Evolutionary conservation across 352 stramenopile species (phyloP), one percentile per base, ranked within the genome.

Genomic region (Globisporangium cystogenes): DNA sequence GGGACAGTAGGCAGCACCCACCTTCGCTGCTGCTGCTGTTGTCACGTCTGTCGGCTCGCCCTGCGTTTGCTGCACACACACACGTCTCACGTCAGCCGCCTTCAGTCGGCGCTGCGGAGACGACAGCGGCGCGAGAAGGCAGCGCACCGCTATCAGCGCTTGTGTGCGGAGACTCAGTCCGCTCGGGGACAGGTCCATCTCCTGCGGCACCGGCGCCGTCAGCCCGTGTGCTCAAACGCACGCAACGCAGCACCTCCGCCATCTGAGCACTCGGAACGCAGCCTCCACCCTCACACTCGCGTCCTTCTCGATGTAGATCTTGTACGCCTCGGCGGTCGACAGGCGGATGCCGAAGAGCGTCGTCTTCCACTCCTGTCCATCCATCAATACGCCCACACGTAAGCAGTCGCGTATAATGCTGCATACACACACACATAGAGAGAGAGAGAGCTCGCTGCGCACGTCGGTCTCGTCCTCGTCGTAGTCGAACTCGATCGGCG

Each of bases 281-380:
- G 48, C 10, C 41, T 49, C 14, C 48, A 62, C 37, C 56, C 71
- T 62, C 72, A 82, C 81, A 64, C 48, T 65, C 21, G 64, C 62
- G 59, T 92, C 78, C 56, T 92, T 92, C 57, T 90, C 76, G 39
- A 92, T 87, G 72, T 92, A 92, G 55, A 92, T 87, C 43, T 63
- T 59, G 54, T 92, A 92, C 35, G 81, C 81, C 46, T 92, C 78
- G 20, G 76, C 72, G 26, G 81, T 92, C 43, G 66, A 68, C 15
- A 92, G 59, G 12, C 79, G 76, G 24, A 82, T 68, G 21, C 68
- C 75, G 48, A 81, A 92, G 12, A 87, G 47, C 51, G 73, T 78
- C 26, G 54, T 62, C 26, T 76, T 72, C 67, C 76, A 78, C 11
- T 72, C 60, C 63, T 76, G 27, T 49, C 15, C 39, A 15, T 41